These are phyloP conservation scores for Lactuca sativa DNA, from an alignment of 129 eudicot species.

Conservation along the genomic window DNA sequence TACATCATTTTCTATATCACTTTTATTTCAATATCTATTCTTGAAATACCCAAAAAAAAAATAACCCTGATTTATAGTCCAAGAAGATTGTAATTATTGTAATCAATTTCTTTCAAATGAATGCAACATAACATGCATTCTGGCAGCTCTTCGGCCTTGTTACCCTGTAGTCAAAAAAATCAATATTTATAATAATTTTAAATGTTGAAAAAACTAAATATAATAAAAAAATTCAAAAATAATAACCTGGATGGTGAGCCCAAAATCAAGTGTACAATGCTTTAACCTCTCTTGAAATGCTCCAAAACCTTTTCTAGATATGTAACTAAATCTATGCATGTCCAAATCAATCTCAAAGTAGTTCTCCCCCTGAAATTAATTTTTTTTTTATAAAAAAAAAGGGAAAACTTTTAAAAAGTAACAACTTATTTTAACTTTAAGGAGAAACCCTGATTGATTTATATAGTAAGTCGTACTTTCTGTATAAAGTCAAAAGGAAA, in stretches of 20 bases:
- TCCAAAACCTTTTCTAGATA: slow-evolving; percentile 84
- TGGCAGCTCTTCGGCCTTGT: slow-evolving; percentile 83
- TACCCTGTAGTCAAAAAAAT: slow-evolving; percentile 54
- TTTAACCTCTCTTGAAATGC: slow-evolving; percentile 80
- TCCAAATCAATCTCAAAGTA: slow-evolving; percentile 94
- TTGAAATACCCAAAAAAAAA: slow-evolving; percentile 4
- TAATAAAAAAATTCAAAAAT: background rate
- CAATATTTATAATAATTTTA: background rate
- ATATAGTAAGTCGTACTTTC: too few relatives aligned
- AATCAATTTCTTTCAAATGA: slow-evolving; percentile 74
- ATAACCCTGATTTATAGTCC: slow-evolving; percentile 32
- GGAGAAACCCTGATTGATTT: too few relatives aligned
- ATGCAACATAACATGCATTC: slow-evolving; percentile 81
- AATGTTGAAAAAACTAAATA: background rate
- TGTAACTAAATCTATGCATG: slow-evolving; percentile 87
- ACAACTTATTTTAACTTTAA: background rate
- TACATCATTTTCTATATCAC: slow-evolving; percentile 33
- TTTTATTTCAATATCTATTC: slow-evolving; percentile 18
- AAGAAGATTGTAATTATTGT: slow-evolving; percentile 60
- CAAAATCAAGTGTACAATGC: slow-evolving; percentile 67
- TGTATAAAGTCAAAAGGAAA: too few relatives aligned
- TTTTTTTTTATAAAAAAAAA: background rate
- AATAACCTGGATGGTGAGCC: slow-evolving; percentile 72
- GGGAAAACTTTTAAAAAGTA: background rate
- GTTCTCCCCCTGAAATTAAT: slow-evolving; percentile 63